A percentile compares a stretch with the other conserved stretches of the same genome.
Conservation (phyloP, 495 filamentous ascomycete species). For the Penicillium daleae region DNA sequence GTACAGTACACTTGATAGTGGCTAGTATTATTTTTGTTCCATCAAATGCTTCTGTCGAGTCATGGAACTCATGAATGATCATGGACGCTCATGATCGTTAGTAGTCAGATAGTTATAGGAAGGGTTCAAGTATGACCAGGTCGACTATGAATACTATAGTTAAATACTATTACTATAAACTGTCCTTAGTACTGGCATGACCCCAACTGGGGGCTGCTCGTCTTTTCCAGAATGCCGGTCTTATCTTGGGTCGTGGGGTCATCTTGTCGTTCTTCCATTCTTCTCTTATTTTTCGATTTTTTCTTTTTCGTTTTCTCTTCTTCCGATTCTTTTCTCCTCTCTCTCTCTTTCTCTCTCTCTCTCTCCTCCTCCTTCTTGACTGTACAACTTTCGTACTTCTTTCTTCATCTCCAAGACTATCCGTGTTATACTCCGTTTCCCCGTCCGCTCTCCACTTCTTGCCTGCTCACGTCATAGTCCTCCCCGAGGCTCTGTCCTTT, state of each 20-base stretch:
- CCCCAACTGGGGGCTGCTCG: not conserved
- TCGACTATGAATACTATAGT: too few relatives aligned
- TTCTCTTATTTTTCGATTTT: not conserved
- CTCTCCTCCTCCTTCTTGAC: too few relatives aligned
- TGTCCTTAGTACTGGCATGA: too few relatives aligned
- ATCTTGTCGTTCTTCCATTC: not conserved
- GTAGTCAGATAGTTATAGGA: too few relatives aligned
- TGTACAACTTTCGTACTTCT: too few relatives aligned
- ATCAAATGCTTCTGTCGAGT: too few relatives aligned
- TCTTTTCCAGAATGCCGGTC: constrained; percentile 2
- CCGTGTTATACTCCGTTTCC: constrained; percentile 5
- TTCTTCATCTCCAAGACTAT: not conserved
- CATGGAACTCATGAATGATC: not conserved
- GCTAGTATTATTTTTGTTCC: too few relatives aligned
- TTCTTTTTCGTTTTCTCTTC: not conserved
- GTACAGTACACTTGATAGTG: not conserved
- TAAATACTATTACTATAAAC: too few relatives aligned
- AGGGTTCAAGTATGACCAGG: too few relatives aligned
- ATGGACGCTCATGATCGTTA: too few relatives aligned
- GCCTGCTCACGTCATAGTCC: constrained; percentile 43
- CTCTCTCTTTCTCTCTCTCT: not conserved
- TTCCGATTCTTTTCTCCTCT: not conserved
- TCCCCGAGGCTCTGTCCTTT: constrained; percentile 34
- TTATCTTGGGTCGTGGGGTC: constrained; percentile 6
- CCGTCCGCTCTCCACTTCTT: constrained; percentile 7